Base-by-base conservation (phyloP, 2,329 filamentous ascomycete species). In the Aspergillus nomiae region DNA sequence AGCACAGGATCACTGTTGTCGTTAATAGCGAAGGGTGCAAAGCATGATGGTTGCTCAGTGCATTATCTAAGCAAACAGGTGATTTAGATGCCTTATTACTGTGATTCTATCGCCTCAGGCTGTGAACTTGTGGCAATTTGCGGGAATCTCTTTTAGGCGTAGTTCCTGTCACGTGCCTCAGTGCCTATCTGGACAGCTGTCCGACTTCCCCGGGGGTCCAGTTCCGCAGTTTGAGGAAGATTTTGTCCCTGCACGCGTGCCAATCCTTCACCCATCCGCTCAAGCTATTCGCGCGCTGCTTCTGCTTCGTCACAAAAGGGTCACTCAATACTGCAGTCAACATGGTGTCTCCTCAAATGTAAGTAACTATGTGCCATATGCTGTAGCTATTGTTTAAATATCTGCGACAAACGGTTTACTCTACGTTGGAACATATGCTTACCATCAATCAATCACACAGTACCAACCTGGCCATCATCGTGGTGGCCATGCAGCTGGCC, bases 401-500 rank as follows among this genome's bases (percentile, higher is more conserved):
- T 28, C 28, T 28, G 46, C 21, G 12, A 24, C 46, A 50, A 50
- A 28, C 8, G 28, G 14, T 50, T 50, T 14, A 16, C 6, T 48
- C 26, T n/a, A 30, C 11, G 10, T 32, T 51, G 19, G 28, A 32
- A 10, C 19, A 32, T 9, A 32, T 32, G 48, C 48, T 51, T 51
- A 51, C 28, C 19, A 32, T 51, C 28, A 2, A 30, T 59, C 26
- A 48, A 64, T 65, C 65, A 60, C 67, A 70, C 80, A 96, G 93
- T 74, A 92, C 91, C 80, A 97, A 97, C 86, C 86, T 97, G 79
- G 85, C 92, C 84, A 93, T 97, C 89, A 94, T 96, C 83, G 88
- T 97, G 72, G 91, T 92, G 77, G 96, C 97, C 90, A 97, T 98
- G 92, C 94, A 97, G 86, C 91, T 96, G 65, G 91, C 93, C 73